Conservation (phyloP, 1,284 basidiomycete genomes). For the Boletus mariae region DNA sequence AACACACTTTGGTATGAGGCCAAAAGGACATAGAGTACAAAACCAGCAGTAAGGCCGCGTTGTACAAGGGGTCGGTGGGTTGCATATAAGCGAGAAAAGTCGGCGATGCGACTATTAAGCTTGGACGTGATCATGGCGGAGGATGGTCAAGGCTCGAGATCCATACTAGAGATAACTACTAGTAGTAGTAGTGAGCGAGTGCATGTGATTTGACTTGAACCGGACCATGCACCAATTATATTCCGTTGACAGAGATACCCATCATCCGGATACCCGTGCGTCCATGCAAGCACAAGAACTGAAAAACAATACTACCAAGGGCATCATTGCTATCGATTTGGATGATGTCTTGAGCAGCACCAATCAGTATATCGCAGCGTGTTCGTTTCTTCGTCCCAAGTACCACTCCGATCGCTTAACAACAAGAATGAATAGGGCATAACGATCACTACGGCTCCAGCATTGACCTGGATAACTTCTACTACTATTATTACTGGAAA, state of each 20-base stretch:
- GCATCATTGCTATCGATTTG: slow-evolving; percentile 68
- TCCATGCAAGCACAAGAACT: slow-evolving; percentile 1
- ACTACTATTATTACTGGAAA: slow-evolving; percentile 38
- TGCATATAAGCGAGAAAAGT: slow-evolving; percentile 52
- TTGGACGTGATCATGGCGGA: slow-evolving; percentile 9
- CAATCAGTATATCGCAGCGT: slow-evolving; percentile 61
- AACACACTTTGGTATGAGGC: slow-evolving; percentile 55
- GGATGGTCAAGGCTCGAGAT: not conserved
- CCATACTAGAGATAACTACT: not conserved
- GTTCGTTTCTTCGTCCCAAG: slow-evolving; percentile 39
- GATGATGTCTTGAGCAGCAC: slow-evolving; percentile 77
- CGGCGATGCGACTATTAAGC: slow-evolving; percentile 30
- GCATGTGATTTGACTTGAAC: not conserved
- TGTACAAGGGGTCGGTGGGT: slow-evolving; percentile 68
- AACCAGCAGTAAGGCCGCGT: slow-evolving; percentile 58
- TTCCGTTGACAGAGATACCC: slow-evolving; percentile 7
- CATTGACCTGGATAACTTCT: slow-evolving; percentile 52
- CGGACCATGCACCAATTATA: not conserved
- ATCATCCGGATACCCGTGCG: slow-evolving; percentile 5
- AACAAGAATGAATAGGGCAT: slow-evolving; percentile 51
- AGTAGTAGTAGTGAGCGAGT: no score
- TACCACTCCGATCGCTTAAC: not conserved
- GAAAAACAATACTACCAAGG: slow-evolving; percentile 18
- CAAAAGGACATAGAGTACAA: slow-evolving; percentile 60
- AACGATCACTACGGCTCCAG: slow-evolving; percentile 59